These are phyloP conservation scores for Paulownia fortunei DNA, from an alignment of 257 asterid genomes.

Conservation along the genomic window DNA sequence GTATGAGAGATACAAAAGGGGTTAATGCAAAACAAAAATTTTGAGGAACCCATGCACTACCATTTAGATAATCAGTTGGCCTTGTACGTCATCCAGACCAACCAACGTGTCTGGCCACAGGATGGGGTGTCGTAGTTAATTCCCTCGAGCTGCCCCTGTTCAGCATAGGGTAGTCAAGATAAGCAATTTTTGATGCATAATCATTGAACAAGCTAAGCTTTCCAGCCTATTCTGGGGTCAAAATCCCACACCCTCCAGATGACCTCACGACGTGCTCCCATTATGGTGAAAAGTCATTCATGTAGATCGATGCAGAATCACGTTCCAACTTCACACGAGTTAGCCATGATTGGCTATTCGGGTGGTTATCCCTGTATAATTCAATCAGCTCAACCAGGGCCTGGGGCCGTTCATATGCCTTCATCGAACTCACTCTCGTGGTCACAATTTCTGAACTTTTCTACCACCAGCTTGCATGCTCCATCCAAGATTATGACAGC, in stretches of 20 bases:
- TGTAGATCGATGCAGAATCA: not conserved
- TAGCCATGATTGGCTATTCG: not conserved
- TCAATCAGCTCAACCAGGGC: conserved; percentile 3
- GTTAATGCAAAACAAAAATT: not conserved
- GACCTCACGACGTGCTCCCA: not conserved
- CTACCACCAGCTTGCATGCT: not conserved
- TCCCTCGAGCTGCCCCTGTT: not conserved
- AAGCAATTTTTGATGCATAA: not conserved
- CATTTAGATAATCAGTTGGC: not conserved
- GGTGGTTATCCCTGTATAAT: not conserved
- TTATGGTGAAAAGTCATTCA: not conserved
- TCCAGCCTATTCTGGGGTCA: too few relatives aligned
- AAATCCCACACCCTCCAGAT: not conserved
- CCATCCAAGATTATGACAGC: not conserved
- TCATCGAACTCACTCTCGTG: not conserved
- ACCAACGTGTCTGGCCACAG: not conserved
- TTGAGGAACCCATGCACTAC: not conserved
- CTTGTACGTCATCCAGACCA: not conserved
- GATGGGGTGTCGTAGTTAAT: not conserved
- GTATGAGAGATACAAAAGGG: not conserved
- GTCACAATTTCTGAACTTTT: not conserved
- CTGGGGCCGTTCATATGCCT: not conserved
- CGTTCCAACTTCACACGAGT: not conserved
- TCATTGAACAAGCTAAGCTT: not conserved
- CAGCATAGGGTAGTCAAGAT: not conserved